Evolutionary conservation across 2,329 filamentous ascomycete genomes (phyloP), one percentile per base, ranked within the genome.

Genomic region (Phaeoacremonium minimum): DNA sequence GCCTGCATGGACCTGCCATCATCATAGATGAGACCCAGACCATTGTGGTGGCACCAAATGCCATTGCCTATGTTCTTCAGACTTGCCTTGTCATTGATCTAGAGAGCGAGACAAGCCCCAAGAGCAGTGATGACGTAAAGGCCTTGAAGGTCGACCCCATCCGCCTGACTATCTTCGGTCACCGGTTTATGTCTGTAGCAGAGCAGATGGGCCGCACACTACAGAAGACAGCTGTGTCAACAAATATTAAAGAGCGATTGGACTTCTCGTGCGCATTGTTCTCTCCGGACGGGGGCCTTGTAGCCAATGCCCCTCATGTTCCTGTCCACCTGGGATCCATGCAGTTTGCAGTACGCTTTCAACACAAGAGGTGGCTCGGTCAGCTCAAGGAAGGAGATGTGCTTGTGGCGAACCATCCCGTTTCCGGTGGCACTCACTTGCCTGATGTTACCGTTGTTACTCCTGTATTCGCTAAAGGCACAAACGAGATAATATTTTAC

Each of bases 181-280:
- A 77, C 46, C 60, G 73, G 0, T 77, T 77, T 57, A 76, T 77
- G 72, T 67, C 69, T 4, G 75, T 77, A 14, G 73, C 73, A 1
- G 73, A 77, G 40, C 73, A 77, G 43, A 77, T 77, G 73, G 73
- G 73, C 16, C 66, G 67, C 4, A 73, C 72, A 0, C 55, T 77
- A 16, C 71, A 77, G 37, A 71, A 73, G 44, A 76, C 72, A 0
- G 67, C 66, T 1, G 69, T 77, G 6, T 73, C 68, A 2, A 72
- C 67, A n/a, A 67, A 64, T 33, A 66, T 66, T 40, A 64, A 62
- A 34, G 63, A 66, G 37, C 53, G 63, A 4, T 52, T 66, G 1
- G 63, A 67, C 47, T 66, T 64, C 37, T 63, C 58, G 1, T 67
- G 63, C 22, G 63, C 63, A 8, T 49, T 67, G 12, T 67, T 67